A percentile compares a stretch with the other conserved stretches of the same genome.
These are phyloP conservation scores for Fomes fomentarius DNA, from an alignment of 1,284 basidiomycete genomes.

Conservation along the genomic window DNA sequence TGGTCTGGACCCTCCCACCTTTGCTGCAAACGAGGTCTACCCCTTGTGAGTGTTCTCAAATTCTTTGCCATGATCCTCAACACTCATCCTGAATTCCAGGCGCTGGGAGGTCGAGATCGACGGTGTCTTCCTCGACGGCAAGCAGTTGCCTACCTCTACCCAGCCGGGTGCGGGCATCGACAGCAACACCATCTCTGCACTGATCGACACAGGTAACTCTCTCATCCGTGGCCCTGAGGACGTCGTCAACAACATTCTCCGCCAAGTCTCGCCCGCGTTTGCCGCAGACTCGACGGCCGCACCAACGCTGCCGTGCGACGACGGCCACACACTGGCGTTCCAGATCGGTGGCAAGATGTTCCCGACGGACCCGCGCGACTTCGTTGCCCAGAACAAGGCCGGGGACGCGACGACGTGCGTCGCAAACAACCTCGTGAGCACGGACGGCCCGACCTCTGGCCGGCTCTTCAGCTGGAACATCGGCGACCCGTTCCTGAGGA, in stretches of 20 bases:
- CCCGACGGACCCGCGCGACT: conserved; percentile 68
- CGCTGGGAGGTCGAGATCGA: conserved; percentile 64
- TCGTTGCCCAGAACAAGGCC: conserved; percentile 43
- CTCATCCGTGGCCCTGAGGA: conserved; percentile 42
- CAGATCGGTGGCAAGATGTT: conserved; percentile 66
- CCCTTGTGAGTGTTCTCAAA: conserved; percentile 33
- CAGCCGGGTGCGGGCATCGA: conserved; percentile 37
- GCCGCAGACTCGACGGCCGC: conserved; percentile 29
- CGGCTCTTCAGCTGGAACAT: conserved; percentile 38
- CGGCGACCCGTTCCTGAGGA: conserved; percentile 46
- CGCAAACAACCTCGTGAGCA: conserved; percentile 47
- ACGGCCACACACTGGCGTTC: conserved; percentile 59
- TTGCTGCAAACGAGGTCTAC: conserved; percentile 39
- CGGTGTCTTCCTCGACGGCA: conserved; percentile 57
- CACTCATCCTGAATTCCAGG: conserved; percentile 30
- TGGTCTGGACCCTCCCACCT: conserved; percentile 39
- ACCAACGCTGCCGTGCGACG: conserved; percentile 43
- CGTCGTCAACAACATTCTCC: conserved; percentile 43
- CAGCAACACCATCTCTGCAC: conserved; percentile 42
- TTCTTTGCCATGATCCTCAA: too few relatives aligned
- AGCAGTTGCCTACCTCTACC: conserved; percentile 47
- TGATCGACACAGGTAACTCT: conserved; percentile 54
- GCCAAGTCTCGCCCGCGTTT: conserved; percentile 38
- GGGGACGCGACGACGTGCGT: conserved; percentile 47
- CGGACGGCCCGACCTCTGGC: conserved; percentile 5